Evolutionary conservation across 306 rosid species (phyloP), one percentile per base, ranked within the genome.

Genomic region (Sesbania bispinosa): DNA sequence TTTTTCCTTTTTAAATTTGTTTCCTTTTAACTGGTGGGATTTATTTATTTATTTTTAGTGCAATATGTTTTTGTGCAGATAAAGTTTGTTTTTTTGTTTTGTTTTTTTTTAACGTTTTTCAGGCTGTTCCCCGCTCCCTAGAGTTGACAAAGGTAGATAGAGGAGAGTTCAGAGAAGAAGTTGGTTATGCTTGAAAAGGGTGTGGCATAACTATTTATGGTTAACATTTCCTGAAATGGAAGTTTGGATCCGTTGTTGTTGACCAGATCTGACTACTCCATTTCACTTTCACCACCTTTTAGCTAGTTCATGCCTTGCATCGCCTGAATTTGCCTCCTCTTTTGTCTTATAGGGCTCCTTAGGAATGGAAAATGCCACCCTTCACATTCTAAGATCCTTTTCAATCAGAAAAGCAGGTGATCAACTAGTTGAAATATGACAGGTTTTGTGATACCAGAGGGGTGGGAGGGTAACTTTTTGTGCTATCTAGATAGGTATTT

Each of bases 231-330:
- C 79, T 23, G 45, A 67, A 48, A 52, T 83, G 83, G 87, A 85
- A 80, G 88, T 66, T 71, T 45, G 80, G 88, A 81, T 87, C 78
- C 85, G 10, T 71, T 81, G 75, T 78, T 90, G 90, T 82, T 88
- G 93, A 88, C 92, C 86, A 84, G 98, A 93, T 93, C 98, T 93
- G 93, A 79, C 64, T 80, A 50, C 73, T 71, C 70, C 79, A 59
- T 76, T 83, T 86, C 81, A 42, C 67, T 84, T 76, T 80, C 84
- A 71, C 38, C 62, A 55, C 76, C 77, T 85, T 88, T 83, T 74
- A 67, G 86, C 86, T 80, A 75, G 66, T 65, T 54, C 68, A 72
- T 78, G 71, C 77, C 71, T 84, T 83, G 79, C 62, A 61, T 85
- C 42, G 47, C 64, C 82, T 80, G 81, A 74, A 81, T 64, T 80